Evolutionary conservation across 169 alveolate genomes (phyloP).

Genomic region (Haemoproteus tartakovskyi): DNA sequence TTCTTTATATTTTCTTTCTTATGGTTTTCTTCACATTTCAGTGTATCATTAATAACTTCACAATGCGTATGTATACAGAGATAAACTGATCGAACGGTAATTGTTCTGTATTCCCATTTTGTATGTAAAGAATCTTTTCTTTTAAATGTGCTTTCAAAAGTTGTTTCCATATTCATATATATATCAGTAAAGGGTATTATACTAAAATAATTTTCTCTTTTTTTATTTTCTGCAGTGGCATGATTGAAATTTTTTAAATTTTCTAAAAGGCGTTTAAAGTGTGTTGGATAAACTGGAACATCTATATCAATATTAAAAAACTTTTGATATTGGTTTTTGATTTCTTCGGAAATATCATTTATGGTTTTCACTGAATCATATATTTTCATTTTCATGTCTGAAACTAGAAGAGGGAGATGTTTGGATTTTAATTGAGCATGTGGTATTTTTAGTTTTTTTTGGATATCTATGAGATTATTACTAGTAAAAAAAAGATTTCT

Average conservation of each 20-base stretch:
- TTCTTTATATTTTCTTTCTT: neutral
- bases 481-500: conserved; percentile 51
- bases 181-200: conserved; percentile 45
- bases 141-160: conserved; percentile 9
- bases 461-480: conserved; percentile 47
- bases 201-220: conserved; percentile 19
- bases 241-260: neutral
- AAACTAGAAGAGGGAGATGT: conserved; percentile 6
- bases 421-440: conserved; percentile 56
- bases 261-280: conserved; percentile 10
- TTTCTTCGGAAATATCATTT: conserved; percentile 1
- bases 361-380: conserved; percentile 12
- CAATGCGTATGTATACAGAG: conserved; percentile 52
- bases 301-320: conserved; percentile 14
- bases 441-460: conserved; percentile 32
- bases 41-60: neutral
- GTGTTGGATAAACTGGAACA: conserved; percentile 56
- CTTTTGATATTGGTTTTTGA: conserved; percentile 20
- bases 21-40: neutral
- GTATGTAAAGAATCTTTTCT: conserved; percentile 48
- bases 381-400: conserved; percentile 1
- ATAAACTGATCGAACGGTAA: conserved; percentile 42
- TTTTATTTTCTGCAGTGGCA: neutral
- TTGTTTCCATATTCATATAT: conserved; percentile 31
- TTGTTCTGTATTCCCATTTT: conserved; percentile 41